Base-by-base conservation (phyloP, 73 alveolate species). In the Tetrahymena elliotti region DNA sequence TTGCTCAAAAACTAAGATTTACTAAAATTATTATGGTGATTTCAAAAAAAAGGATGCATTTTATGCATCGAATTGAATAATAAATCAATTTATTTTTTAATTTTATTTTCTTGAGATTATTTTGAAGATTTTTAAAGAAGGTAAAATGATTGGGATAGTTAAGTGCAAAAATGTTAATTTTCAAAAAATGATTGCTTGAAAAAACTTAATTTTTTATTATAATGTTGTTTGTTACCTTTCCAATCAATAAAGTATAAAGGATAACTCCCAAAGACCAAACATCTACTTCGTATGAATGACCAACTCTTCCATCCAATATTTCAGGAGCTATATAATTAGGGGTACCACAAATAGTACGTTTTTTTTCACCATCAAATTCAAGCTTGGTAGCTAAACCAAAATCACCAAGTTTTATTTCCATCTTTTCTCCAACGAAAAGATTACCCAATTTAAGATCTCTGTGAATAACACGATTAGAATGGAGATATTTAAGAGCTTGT, bases 311-410 rank as follows among this genome's bases (percentile, higher is more conserved):
- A 68, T 98, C 99, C 10, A 99, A 93, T 35, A 99, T 98, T 96
- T 99, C 99, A 6, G 99, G 99, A 35, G 99, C 99, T 52, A 99
- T 99, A 94, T 99, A 99, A 95, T 99, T 99, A 0, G 99, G 99
- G 22, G 99, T 99, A 12, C 99, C 99, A 93, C 99, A 99, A 52
- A 99, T 97, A 13, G 99, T 99, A 94, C 99, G 96, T 96, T 98
- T 98, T 93, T 98, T 98, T 94, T 99, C 99, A 22, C 99, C 99
- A 94, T 99, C 99, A 94, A 97, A 98, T 94, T 99, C 99, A 31
- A 98, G 97, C 95, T 98, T 99, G n/a, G 99, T 98, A 0, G 99
- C 99, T 22, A 99, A 96, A 35, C 99, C 99, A 96, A 99, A 98
- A 97, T 99, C 99, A 93, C 99, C 99, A n/a, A 99, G 96, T 96